Evolutionary conservation across 257 asterid species (phyloP).

Genomic region (Plantago major): DNA sequence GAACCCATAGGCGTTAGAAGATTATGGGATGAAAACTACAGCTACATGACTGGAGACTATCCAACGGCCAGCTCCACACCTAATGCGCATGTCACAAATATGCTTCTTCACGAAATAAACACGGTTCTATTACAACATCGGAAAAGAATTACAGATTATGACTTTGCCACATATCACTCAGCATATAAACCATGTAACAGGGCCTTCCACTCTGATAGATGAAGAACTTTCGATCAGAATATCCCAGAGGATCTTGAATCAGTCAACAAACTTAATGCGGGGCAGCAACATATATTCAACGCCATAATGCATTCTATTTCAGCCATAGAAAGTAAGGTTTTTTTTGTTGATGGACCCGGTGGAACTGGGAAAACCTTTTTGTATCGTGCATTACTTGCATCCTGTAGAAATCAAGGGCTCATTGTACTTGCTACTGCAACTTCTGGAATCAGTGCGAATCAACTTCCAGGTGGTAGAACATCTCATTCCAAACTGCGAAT

Average conservation of each 20-base stretch:
- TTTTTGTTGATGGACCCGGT: too few species aligned
- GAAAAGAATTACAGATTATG: neutral
- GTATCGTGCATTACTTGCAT: too few species aligned
- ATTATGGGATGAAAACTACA: too few species aligned
- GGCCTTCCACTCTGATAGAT: too few species aligned
- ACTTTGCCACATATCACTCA: neutral
- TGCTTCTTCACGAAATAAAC: neutral
- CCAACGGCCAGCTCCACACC: too few species aligned
- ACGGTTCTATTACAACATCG: neutral
- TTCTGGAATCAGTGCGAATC: neutral
- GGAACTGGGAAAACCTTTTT: too few species aligned
- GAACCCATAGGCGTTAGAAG: neutral
- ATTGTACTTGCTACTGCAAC: neutral
- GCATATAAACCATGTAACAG: neutral
- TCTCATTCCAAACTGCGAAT: neutral
- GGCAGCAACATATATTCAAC: neutral
- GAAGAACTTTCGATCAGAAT: neutral
- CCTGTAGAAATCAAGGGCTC: neutral
- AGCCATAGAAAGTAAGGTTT: neutral
- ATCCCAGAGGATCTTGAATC: neutral
- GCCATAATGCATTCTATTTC: neutral
- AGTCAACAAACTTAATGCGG: neutral
- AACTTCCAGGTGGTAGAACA: neutral
- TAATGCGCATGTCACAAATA: too few species aligned
- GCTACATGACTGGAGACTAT: neutral